Base-by-base conservation (phyloP, 805 yeast genomes). In the Barnettozyma sucrosica region DNA sequence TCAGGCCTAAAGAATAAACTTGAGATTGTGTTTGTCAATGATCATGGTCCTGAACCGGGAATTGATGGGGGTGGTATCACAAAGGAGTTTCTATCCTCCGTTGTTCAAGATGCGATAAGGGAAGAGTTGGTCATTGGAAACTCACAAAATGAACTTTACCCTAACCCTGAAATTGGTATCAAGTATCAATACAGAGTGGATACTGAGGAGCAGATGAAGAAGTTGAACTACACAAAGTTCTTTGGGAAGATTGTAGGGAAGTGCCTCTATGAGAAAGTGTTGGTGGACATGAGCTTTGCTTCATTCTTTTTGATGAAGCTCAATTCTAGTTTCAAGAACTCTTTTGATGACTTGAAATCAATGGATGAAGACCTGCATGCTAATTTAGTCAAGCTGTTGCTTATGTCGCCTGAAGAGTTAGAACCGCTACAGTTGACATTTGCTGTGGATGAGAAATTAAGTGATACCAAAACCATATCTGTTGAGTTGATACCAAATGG, bases 51-150 rank as follows among this genome's bases (percentile, higher is more conserved):
- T 14, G 98, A 92, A 62, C 89, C 83, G 0, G 99, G 99, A 1
- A 84, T 92, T 38, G 99, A 92, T 64, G 99, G 99, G 7, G 99
- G 98, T 11, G 99, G 99, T 1, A 70, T 92, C 21, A 90, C 97
- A 0, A 90, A 92, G 62, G 99, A 92, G 58, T 81, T 93, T 52
- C 67, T 92, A 47, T 89, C 92, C 2, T 71, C 83, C 44, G 81
- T 89, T 0, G 78, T 83, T 2, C 69, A 68, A 4, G 87, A 85
- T 52, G 90, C 86, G 0, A 87, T 92, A 56, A 66, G 53, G 1
- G 59, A 52, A 7, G 62, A 53, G 11, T 57, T 77, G 7, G 80
- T 80, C 50, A 58, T 63, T 7, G 69, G 68, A 24, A 80, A 74
- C 20, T 61, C 64, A 1, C 67, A 76, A 37, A 78, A 86, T 59